Conservation (phyloP, 306 rosid species). For the Glycine soja region DNA sequence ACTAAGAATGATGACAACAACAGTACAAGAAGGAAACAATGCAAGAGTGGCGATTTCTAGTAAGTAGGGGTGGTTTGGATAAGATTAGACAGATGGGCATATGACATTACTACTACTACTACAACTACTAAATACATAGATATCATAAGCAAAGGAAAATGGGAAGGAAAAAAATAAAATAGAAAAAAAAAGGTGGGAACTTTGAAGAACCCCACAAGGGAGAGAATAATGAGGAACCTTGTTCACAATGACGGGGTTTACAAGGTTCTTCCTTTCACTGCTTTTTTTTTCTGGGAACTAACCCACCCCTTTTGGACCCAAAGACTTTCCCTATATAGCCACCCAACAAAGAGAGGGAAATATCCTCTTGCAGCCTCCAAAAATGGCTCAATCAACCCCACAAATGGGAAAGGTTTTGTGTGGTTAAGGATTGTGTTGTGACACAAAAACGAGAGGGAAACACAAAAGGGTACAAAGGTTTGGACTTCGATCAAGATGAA, state of each 20-base stretch:
- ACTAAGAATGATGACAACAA: slow-evolving; percentile 61
- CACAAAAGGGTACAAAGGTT: slow-evolving; percentile 1
- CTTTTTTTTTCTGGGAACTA: slow-evolving; percentile 36
- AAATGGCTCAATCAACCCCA: slow-evolving; percentile 7
- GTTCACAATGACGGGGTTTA: slow-evolving; percentile 77
- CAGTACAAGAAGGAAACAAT: slow-evolving; percentile 49
- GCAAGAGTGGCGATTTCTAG: slow-evolving; percentile 38
- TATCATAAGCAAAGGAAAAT: slow-evolving; percentile 43
- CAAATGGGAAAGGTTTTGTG: no score
- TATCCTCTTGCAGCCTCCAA: slow-evolving; percentile 37
- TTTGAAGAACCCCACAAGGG: slow-evolving; percentile 50
- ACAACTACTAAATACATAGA: slow-evolving; percentile 53
- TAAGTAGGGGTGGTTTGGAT: slow-evolving; percentile 49
- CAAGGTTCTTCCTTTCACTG: slow-evolving; percentile 52
- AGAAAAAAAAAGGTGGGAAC: slow-evolving; percentile 39
- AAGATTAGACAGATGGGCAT: slow-evolving; percentile 41
- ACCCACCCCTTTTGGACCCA: slow-evolving; percentile 22
- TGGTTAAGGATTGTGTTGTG: background rate
- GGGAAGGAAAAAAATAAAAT: background rate
- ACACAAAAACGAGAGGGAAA: slow-evolving; percentile 9
- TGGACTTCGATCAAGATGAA: slow-evolving; percentile 21
- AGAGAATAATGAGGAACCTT: slow-evolving; percentile 70
- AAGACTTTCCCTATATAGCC: slow-evolving; percentile 44
- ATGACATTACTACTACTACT: slow-evolving; percentile 38
- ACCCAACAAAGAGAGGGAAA: slow-evolving; percentile 43